Evolutionary conservation across 2,329 filamentous ascomycete genomes (phyloP), one percentile per base, ranked within the genome.

Genomic region (Diplodia scrobiculata): DNA sequence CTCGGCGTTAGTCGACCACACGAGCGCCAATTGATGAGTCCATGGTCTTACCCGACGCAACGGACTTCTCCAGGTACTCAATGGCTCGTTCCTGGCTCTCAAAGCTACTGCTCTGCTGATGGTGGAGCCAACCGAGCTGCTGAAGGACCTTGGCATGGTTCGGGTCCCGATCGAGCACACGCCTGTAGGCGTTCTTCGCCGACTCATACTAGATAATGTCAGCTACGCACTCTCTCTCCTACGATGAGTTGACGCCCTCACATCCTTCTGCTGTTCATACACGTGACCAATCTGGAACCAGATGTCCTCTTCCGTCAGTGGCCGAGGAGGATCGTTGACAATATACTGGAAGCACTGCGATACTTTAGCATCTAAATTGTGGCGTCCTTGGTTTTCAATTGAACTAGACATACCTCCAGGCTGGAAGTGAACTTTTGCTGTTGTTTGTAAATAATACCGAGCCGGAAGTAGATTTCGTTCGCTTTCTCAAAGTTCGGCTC

Each of bases 241-340:
- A 25, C 25, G 10, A 38, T 14, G 27, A n/a, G 9, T n/a, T 45
- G 45, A 27, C n/a, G 5, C 25, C 84, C 92, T 81, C 84, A 97
- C 93, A 74, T 99, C 95, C 84, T 98, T 98, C 79, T 98, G 94
- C 74, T 98, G 95, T 76, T 99, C 95, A 74, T 99, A 93, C 59
- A 99, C 95, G 77, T 99, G 95, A 29, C 95, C 95, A 74, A 99
- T 98, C 79, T 99, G 95, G 82, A 99, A 99, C 94, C 94, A 98
- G 68, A 99, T 99, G 73, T 99, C 95, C 78, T 98, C 94, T 77
- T 98, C 93, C 0, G 93, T 97, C 72, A 99, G 79, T 2, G 95
- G 95, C 3, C 91, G 89, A 2, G 95, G 95, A 32, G 95, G 94
- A 63, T 96, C 93, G 71, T 87, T 90, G 69, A 98, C 93, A 71